Evolutionary conservation across 2,329 filamentous ascomycete genomes (phyloP), one percentile per base, ranked within the genome.

Genomic region (Talaromyces rugulosus): DNA sequence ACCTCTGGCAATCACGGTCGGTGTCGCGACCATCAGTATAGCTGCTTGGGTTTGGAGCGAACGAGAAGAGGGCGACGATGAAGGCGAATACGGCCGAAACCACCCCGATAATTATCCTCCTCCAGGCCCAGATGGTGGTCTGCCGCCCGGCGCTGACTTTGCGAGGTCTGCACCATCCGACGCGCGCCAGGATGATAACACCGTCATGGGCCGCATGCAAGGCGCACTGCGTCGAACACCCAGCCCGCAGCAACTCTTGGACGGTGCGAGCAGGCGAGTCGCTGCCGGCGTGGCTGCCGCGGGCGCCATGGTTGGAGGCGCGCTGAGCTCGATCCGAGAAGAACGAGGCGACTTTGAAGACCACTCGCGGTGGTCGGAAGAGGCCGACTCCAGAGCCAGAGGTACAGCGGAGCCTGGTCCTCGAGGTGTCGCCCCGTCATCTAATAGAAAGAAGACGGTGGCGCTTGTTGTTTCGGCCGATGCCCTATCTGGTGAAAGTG

Each of bases 1-100:
- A 63, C 94, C 94, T 65, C 83, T 98, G 61, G 89, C 88, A 66
- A 78, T 96, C 66, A 97, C 93, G 56, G 87, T 96, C 62, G 93
- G 92, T 54, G 87, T 96, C 68, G 94, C 94, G 64, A 92, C 93
- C 27, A 88, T 90, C 60, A 92, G 93, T 36, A 79, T 96, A 55
- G 93, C 89, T 58, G 92, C 92, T 62, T 98, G 94, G 94, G 87
- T 93, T 64, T 96, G 92, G 92, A 96, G 90, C 75, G 92, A 96
- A 78, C 89, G 91, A 70, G 86, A 84, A 71, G 88, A 90, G 67
- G 85, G 88, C 62, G 88, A 91, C 59, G 88, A 92, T 31, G 84
- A 87, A 59, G 83, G 85, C 62, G 83, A 87, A 65, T 78, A 59
- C 23, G 57, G 80, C 69, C 81, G 81, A 52, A 66, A 70, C 58